phyloP scores from a whole-genome alignment of 768 basidiomycete genomes.

The Tephrocybe sp. region DNA sequence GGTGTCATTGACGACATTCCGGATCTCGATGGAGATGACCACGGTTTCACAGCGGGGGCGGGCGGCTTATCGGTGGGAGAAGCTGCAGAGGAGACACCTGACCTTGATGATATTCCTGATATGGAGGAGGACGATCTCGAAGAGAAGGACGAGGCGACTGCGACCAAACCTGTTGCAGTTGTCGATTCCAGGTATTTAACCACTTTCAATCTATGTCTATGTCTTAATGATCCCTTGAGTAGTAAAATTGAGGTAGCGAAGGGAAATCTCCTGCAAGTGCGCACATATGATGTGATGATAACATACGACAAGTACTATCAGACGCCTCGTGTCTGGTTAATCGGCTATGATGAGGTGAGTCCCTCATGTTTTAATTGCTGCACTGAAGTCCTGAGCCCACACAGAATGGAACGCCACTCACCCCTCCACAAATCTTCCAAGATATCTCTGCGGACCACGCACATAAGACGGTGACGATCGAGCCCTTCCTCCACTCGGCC shows the following conservation, averaged over 20 bases:
- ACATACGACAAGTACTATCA: conserved; percentile 99
- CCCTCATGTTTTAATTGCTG: neutral
- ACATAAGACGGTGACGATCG: conserved; percentile 97
- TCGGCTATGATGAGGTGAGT: conserved; percentile 92
- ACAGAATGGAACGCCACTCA: conserved; percentile 86
- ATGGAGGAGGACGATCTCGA: conserved; percentile 97
- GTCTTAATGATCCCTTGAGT: neutral
- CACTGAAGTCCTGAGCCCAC: conserved; percentile 10
- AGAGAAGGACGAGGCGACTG: conserved; percentile 85
- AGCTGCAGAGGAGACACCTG: conserved; percentile 63
- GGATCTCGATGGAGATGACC: conserved; percentile 65
- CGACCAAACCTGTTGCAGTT: conserved; percentile 45
- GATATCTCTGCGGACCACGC: conserved; percentile 98
- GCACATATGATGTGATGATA: conserved; percentile 99
- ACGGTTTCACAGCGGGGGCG: conserved; percentile 44
- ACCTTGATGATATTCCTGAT: conserved; percentile 97
- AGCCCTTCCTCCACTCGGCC: conserved; percentile 92
- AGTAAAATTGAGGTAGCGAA: conserved; percentile 69
- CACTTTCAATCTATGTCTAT: neutral
- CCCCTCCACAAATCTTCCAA: conserved; percentile 91
- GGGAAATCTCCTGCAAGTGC: conserved; percentile 88
- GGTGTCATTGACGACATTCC: conserved; percentile 84
- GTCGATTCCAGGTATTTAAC: conserved; percentile 50
- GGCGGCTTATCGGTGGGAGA: conserved; percentile 45
- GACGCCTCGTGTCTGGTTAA: conserved; percentile 95